Percentiles rank a stretch among this genome's conserved stretches.
Evolutionary conservation across 257 asterid species (phyloP).

Genomic region (Scutellaria galericulata): DNA sequence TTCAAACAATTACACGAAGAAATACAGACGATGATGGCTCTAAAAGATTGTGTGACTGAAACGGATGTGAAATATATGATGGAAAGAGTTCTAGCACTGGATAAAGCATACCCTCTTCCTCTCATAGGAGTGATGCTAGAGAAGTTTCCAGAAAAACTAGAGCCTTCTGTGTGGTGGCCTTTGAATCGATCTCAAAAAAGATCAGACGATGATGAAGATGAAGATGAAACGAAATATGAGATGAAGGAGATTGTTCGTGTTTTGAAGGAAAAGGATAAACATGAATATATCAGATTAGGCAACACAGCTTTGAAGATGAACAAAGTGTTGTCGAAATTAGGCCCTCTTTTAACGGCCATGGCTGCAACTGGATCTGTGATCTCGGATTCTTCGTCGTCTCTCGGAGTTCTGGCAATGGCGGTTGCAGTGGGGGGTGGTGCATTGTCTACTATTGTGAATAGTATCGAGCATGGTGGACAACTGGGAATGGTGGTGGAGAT

Average conservation of each 20-base stretch:
- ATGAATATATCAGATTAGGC: slow-evolving; percentile 35
- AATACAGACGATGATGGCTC: slow-evolving; percentile 18
- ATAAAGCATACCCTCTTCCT: slow-evolving; percentile 43
- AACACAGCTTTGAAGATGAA: slow-evolving; percentile 35
- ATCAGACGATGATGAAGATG: slow-evolving; percentile 5
- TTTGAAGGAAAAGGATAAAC: slow-evolving; percentile 33
- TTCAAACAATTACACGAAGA: slow-evolving; percentile 34
- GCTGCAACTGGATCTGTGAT: slow-evolving; percentile 34
- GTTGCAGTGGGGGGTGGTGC: slow-evolving; percentile 37
- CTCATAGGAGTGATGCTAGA: slow-evolving; percentile 40
- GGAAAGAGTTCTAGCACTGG: slow-evolving; percentile 38
- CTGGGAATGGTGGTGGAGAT: slow-evolving; percentile 44
- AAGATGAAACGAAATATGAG: slow-evolving; percentile 20
- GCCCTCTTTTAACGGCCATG: slow-evolving; percentile 26
- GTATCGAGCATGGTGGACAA: slow-evolving; percentile 42
- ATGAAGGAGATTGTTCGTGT: slow-evolving; percentile 33
- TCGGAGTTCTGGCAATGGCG: not conserved
- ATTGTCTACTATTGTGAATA: slow-evolving; percentile 32
- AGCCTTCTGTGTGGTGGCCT: slow-evolving; percentile 42
- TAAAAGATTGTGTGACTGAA: not conserved
- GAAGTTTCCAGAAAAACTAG: slow-evolving; percentile 35
- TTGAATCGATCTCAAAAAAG: not conserved
- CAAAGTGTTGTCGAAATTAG: slow-evolving; percentile 28
- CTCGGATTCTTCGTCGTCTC: slow-evolving; percentile 20
- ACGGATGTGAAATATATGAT: slow-evolving; percentile 12